Evolutionary conservation across 2,329 filamentous ascomycete genomes (phyloP).

Genomic region (Fusarium hostae): DNA sequence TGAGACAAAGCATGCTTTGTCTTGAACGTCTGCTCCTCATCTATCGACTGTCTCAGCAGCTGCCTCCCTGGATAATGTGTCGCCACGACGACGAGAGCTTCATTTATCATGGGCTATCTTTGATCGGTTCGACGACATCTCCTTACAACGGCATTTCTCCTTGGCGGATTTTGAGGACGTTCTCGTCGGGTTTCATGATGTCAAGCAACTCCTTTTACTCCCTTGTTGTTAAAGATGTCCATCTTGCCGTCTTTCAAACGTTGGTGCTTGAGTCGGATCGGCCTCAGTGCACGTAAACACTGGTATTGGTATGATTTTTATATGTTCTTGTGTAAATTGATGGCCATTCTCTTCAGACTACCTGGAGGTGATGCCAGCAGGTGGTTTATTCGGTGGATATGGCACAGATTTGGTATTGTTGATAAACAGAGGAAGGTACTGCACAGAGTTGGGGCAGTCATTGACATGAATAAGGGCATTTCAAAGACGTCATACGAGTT

Average conservation of each 20-base stretch:
- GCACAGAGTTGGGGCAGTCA: no score
- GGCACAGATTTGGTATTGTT: no score
- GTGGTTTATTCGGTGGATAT: no score
- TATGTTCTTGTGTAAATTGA: no score
- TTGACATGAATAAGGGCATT: no score
- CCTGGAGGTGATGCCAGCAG: no score
- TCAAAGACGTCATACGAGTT: no score
- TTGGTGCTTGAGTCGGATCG: not conserved
- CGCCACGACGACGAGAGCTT: not conserved
- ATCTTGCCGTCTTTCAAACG: not conserved
- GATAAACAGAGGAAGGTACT: no score
- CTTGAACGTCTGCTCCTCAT: not conserved
- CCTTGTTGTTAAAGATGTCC: not conserved
- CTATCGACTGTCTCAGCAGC: not conserved
- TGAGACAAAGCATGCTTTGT: no score
- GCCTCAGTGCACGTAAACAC: no score
- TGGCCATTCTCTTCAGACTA: no score
- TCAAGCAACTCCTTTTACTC: rapidly evolving
- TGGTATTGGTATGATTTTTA: no score
- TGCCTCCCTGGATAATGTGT: not conserved
- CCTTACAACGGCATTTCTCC: not conserved
- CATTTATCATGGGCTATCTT: not conserved
- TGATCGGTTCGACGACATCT: not conserved
- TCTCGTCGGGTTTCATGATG: not conserved
- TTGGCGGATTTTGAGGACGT: not conserved